These are phyloP conservation scores for Lophiostoma macrostomum DNA, from an alignment of 495 filamentous ascomycete species.

Conservation along the genomic window DNA sequence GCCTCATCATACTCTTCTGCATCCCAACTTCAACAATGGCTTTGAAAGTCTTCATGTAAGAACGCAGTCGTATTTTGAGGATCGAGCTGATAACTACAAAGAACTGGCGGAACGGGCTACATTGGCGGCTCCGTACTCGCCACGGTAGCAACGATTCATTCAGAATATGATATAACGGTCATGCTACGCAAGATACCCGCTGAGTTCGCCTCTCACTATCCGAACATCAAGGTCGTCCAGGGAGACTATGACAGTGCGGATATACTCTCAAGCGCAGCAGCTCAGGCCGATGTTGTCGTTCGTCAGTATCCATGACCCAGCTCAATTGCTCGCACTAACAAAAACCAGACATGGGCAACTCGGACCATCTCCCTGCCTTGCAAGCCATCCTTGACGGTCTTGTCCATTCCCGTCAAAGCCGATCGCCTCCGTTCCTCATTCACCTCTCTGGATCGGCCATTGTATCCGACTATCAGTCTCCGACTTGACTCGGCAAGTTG, in stretches of 20 bases:
- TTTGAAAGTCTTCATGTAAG: conserved; percentile 36
- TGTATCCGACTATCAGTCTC: conserved; percentile 27
- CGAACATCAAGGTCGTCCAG: conserved; percentile 50
- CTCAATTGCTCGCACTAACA: background rate
- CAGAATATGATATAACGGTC: conserved; percentile 46
- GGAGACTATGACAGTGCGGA: conserved; percentile 54
- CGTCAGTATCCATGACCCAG: conserved; percentile 42
- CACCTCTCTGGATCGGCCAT: conserved; percentile 33
- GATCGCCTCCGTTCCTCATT: conserved; percentile 27
- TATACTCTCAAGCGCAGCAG: conserved; percentile 51
- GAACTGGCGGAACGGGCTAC: conserved; percentile 50
- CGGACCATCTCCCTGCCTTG: conserved; percentile 31
- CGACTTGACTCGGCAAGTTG: conserved; percentile 18
- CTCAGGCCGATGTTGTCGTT: conserved; percentile 57
- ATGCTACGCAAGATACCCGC: conserved; percentile 43
- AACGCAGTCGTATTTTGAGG: background rate
- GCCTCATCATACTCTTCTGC: background rate
- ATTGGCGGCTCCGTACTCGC: conserved; percentile 52
- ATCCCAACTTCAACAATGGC: too few species aligned
- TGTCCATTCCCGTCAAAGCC: conserved; percentile 23
- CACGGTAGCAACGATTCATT: conserved; percentile 42
- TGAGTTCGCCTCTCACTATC: conserved; percentile 43
- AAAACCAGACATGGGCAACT: conserved; percentile 29
- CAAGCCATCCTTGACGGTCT: conserved; percentile 34
- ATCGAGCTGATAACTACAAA: conserved; percentile 10